Evolutionary conservation across 2,329 filamentous ascomycete species (phyloP).

Genomic region (Coniochaeta hoffmannii): DNA sequence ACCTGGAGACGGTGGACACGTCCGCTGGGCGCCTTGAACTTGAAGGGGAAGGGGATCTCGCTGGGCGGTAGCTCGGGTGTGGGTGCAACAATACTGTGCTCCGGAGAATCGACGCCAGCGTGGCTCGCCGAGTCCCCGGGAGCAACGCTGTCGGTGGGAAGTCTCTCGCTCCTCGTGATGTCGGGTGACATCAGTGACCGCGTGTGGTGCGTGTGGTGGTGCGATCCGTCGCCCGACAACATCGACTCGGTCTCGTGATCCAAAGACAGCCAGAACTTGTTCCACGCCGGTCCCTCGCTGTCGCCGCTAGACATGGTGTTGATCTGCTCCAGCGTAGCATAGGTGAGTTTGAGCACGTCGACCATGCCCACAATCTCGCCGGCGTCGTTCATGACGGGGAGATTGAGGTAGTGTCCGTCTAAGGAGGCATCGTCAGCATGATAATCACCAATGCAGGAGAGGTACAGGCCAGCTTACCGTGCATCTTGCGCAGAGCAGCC

Average conservation of each 20-base stretch:
- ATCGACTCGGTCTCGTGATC: slow-evolving; percentile 93
- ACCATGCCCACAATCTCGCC: slow-evolving; percentile 99
- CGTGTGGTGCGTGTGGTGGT: slow-evolving; percentile 60
- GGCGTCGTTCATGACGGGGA: slow-evolving; percentile 95
- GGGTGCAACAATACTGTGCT: slow-evolving; percentile 52
- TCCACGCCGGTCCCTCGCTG: slow-evolving; percentile 94
- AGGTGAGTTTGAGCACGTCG: slow-evolving; percentile 95
- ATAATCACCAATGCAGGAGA: not conserved
- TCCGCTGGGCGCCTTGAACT: slow-evolving; percentile 95
- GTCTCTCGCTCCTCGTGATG: slow-evolving; percentile 55
- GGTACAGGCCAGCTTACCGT: slow-evolving; percentile 56
- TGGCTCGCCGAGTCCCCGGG: slow-evolving; percentile 95
- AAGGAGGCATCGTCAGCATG: slow-evolving; percentile 13
- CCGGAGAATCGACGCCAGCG: slow-evolving; percentile 71
- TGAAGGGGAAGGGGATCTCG: slow-evolving; percentile 87
- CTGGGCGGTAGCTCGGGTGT: slow-evolving; percentile 48
- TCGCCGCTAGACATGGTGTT: slow-evolving; percentile 89
- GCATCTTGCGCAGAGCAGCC: slow-evolving; percentile 96
- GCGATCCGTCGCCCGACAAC: slow-evolving; percentile 84
- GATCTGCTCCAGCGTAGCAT: slow-evolving; percentile 94
- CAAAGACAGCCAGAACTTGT: slow-evolving; percentile 98
- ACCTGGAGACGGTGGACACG: slow-evolving; percentile 91
- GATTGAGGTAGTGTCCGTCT: slow-evolving; percentile 97
- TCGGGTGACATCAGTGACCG: slow-evolving; percentile 81
- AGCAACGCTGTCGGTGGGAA: slow-evolving; percentile 70